Base-by-base conservation (phyloP, 1,139 yeast species). In the Debaryomyces coudertii region DNA sequence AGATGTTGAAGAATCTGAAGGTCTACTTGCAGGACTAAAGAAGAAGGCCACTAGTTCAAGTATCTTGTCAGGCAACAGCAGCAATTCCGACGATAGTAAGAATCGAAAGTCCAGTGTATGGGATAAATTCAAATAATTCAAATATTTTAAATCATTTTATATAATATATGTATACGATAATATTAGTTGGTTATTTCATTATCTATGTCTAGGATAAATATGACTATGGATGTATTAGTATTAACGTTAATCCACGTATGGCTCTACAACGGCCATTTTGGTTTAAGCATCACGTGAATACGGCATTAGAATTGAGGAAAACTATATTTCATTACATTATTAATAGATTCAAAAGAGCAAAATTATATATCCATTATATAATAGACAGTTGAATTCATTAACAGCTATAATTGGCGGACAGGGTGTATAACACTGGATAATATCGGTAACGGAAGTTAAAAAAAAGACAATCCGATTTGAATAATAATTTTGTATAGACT, bases 21-120 rank as follows among this genome's bases (percentile, higher is more conserved):
- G 51, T 7, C 40, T 52, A 27, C 47, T 53, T 15, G 45, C 51
- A 8, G 47, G 48, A 14, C 30, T 40, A 3, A 43, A 34, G 27
- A 46, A 44, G 35, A 41, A 34, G 33, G 36, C 23, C 6, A 24
- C 29, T 14, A 34, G 38, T n/a, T 27, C 41, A 20, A 39, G 43
- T 25, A 15, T 42, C 24, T 14, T 29, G n/a, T 40, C 47, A 3
- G 22, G 42, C 14, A 25, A 25, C 20, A 46, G 48, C 30, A 23
- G 23, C 3, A 14, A 29, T 7, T 46, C 50, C 15, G 50, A 45
- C 9, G 50, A 42, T 11, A 48, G 47, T 37, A 47, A 37, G 23
- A 42, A 38, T 22, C 40, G 43, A 33, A 35, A 36, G 9, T 40
- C 40, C 29, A 50, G 46, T 22, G 42, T 50, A 18, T 50, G 53